Percentiles rank a stretch among this genome's conserved stretches.
phyloP scores from a whole-genome alignment of 208 protist genomes.

The Leishmania martiniquensis region DNA sequence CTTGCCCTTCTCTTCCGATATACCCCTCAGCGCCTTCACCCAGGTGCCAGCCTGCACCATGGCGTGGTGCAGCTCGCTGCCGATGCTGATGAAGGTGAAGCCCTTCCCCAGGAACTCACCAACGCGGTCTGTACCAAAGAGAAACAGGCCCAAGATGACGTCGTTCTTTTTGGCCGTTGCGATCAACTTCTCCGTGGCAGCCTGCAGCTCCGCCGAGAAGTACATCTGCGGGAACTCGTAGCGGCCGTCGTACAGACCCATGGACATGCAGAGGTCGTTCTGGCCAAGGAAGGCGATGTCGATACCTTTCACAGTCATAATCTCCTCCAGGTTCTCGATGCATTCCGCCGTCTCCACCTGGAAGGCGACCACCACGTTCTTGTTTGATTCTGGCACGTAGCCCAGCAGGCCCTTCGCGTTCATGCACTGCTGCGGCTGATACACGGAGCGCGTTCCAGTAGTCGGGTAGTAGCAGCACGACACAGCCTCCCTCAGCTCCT shows the following conservation, averaged over 20 bases:
- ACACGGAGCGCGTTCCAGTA: constrained; percentile 73
- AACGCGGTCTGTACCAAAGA: constrained; percentile 81
- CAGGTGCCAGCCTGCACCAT: constrained; percentile 69
- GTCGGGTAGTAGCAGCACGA: constrained; percentile 85
- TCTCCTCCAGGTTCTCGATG: constrained; percentile 84
- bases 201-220: constrained; percentile 71
- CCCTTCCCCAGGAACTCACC: constrained; percentile 84
- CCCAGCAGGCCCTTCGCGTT: constrained; percentile 74
- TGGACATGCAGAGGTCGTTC: constrained; percentile 87
- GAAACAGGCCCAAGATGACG: constrained; percentile 75
- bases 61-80: constrained; percentile 81
- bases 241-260: constrained; percentile 81
- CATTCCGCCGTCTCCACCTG: constrained; percentile 81
- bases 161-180: constrained; percentile 68
- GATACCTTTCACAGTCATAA: constrained; percentile 79
- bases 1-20: constrained; percentile 57
- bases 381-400: constrained; percentile 77
- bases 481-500: constrained; percentile 72
- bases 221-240: constrained; percentile 89
- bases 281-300: constrained; percentile 84
- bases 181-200: constrained; percentile 69
- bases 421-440: constrained; percentile 84
- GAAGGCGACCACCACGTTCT: constrained; percentile 80
- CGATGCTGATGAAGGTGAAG: constrained; percentile 84
- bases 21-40: constrained; percentile 60